These are phyloP conservation scores for Zangia roseola DNA, from an alignment of 768 basidiomycete genomes.

Conservation along the genomic window DNA sequence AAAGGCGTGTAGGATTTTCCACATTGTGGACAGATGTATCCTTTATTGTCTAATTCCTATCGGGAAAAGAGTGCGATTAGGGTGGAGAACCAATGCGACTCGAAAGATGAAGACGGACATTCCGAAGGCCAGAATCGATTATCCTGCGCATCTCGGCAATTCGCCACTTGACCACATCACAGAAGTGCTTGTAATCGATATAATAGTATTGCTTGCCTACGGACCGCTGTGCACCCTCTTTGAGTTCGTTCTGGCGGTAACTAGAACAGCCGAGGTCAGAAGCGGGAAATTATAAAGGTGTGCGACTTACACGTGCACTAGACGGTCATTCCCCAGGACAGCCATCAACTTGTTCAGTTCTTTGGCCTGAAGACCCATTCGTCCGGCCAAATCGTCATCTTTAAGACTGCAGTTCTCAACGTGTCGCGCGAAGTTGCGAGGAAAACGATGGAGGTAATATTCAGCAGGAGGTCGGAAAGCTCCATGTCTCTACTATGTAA, in stretches of 20 bases:
- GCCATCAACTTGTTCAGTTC: conserved; percentile 90
- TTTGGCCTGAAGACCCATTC: conserved; percentile 86
- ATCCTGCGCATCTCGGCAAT: conserved; percentile 88
- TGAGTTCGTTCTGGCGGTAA: conserved; percentile 88
- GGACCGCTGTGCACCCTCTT: conserved; percentile 84
- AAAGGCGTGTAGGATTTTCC: conserved; percentile 79
- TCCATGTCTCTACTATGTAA: conserved; percentile 25
- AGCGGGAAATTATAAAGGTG: background rate
- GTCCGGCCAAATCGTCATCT: conserved; percentile 90
- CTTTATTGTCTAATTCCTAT: conserved; percentile 94
- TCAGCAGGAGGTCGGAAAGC: conserved; percentile 18
- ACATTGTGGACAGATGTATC: conserved; percentile 94
- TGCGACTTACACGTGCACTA: conserved; percentile 69
- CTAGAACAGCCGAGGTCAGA: conserved; percentile 38
- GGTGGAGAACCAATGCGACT: background rate
- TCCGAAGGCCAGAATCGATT: conserved; percentile 87
- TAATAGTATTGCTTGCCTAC: conserved; percentile 93
- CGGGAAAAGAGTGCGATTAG: background rate
- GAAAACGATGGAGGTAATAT: conserved; percentile 10
- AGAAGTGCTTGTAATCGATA: conserved; percentile 93
- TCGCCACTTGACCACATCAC: conserved; percentile 97
- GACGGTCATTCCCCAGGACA: conserved; percentile 70
- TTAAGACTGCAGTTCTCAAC: conserved; percentile 61
- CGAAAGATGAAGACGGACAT: conserved; percentile 49
- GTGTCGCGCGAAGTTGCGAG: conserved; percentile 15